These are phyloP conservation scores for Coniella lustricola DNA, from an alignment of 2,329 filamentous ascomycete genomes.

Conservation along the genomic window DNA sequence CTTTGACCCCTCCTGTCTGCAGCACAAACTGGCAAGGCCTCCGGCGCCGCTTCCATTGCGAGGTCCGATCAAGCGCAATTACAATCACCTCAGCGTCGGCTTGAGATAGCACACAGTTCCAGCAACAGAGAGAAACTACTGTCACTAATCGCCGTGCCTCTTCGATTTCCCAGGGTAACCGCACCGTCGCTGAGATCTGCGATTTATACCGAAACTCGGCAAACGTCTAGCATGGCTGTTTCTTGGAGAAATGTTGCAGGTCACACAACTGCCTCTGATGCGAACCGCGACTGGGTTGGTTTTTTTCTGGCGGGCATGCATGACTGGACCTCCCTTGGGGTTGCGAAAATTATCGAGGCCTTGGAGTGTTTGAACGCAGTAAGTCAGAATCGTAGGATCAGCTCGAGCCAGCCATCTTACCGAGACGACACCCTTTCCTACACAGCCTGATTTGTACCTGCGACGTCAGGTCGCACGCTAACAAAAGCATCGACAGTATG, in stretches of 20 bases:
- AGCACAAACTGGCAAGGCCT: too few relatives aligned
- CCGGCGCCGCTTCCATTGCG: too few relatives aligned
- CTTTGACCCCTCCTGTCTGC: too few relatives aligned
- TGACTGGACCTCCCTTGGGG: slow-evolving; percentile 20
- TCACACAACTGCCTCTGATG: not conserved
- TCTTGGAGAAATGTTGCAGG: not conserved
- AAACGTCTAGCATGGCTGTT: not conserved
- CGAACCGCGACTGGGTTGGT: slow-evolving; percentile 8
- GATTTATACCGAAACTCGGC: not conserved
- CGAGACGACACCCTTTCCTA: not conserved
- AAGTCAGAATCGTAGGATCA: not conserved
- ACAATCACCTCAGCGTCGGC: too few relatives aligned
- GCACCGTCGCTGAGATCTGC: not conserved
- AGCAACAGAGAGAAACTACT: not conserved
- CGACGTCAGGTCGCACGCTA: not conserved
- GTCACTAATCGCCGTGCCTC: not conserved
- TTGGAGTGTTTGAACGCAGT: slow-evolving; percentile 17
- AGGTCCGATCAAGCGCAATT: too few relatives aligned
- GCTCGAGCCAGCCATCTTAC: too few relatives aligned
- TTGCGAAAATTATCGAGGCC: slow-evolving; percentile 18
- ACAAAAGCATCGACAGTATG: slow-evolving; percentile 12
- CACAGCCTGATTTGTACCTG: not conserved
- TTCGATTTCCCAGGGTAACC: not conserved
- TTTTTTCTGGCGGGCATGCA: slow-evolving; percentile 24
- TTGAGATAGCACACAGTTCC: too few relatives aligned